phyloP scores from a whole-genome alignment of 1,284 basidiomycete genomes.

The Gomphus sp. region DNA sequence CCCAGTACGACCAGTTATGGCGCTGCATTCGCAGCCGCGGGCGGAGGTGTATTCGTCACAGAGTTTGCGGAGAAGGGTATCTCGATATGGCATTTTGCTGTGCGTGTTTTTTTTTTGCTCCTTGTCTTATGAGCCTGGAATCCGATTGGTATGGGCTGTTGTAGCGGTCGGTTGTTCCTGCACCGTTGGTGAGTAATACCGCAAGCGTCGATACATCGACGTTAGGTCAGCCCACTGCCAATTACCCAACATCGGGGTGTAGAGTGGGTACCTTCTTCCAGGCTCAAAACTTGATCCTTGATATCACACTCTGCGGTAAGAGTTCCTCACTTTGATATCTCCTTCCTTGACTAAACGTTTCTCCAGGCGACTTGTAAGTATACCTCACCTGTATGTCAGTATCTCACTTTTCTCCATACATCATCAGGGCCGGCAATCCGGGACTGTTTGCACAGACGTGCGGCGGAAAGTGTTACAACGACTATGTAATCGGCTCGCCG shows the following conservation, averaged over 20 bases:
- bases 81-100: conserved; percentile 69
- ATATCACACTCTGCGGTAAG: conserved; percentile 65
- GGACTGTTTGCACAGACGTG: conserved; percentile 57
- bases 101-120: conserved; percentile 21
- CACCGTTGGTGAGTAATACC: conserved; percentile 34
- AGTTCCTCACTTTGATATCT: conserved; percentile 15
- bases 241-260: conserved; percentile 56
- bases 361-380: conserved; percentile 1
- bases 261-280: conserved; percentile 51
- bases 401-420: background rate
- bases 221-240: conserved; percentile 60
- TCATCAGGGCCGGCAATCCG: conserved; percentile 33
- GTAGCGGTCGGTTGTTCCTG: conserved; percentile 50
- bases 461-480: conserved; percentile 56
- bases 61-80: conserved; percentile 58
- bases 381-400: no score
- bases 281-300: conserved; percentile 59
- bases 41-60: conserved; percentile 66
- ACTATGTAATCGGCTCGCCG: conserved; percentile 63
- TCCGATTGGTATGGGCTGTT: background rate
- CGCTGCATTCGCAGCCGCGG: conserved; percentile 47
- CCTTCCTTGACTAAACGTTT: conserved; percentile 23
- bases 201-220: conserved; percentile 51
- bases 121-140: no score
- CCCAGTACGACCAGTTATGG: conserved; percentile 51